These are phyloP conservation scores for Schrenkiella parvula DNA, from an alignment of 345 rosid genomes.

Conservation along the genomic window DNA sequence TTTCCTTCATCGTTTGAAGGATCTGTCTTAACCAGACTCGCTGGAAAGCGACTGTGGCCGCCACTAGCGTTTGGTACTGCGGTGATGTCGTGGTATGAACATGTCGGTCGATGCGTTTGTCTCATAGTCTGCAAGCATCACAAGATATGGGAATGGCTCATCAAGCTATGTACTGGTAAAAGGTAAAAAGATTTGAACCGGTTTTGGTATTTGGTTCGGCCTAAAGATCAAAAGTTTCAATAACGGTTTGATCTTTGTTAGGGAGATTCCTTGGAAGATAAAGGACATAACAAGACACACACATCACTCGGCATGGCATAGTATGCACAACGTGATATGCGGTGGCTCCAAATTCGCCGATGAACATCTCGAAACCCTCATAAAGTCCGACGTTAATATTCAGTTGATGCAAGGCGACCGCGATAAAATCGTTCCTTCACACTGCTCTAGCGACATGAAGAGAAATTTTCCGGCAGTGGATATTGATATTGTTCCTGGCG, in stretches of 20 bases:
- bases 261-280: slow-evolving; percentile 50
- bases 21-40: slow-evolving; percentile 45
- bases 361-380: slow-evolving; percentile 40
- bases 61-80: slow-evolving; percentile 61
- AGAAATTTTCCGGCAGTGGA: slow-evolving; percentile 44
- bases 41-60: slow-evolving; percentile 72
- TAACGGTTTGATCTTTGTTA: slow-evolving; percentile 15
- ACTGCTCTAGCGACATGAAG: slow-evolving; percentile 51
- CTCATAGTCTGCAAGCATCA: slow-evolving; percentile 67
- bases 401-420: slow-evolving; percentile 54
- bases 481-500: slow-evolving; percentile 37
- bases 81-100: slow-evolving; percentile 91
- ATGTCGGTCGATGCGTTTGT: slow-evolving; percentile 68
- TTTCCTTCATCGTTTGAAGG: slow-evolving; percentile 27
- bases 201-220: background rate
- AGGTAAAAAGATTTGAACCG: slow-evolving; percentile 40
- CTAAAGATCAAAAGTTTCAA: background rate
- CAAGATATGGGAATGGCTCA: slow-evolving; percentile 54
- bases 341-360: slow-evolving; percentile 60
- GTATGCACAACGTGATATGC: slow-evolving; percentile 82
- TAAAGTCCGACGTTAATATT: slow-evolving; percentile 31
- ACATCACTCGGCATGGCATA: slow-evolving; percentile 89
- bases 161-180: slow-evolving; percentile 47
- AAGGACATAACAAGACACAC: slow-evolving; percentile 67
- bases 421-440: slow-evolving; percentile 51